Percentiles rank a stretch among this genome's conserved stretches.
Conservation (phyloP, 768 basidiomycete genomes). For the Panaeolus cyanescens region DNA sequence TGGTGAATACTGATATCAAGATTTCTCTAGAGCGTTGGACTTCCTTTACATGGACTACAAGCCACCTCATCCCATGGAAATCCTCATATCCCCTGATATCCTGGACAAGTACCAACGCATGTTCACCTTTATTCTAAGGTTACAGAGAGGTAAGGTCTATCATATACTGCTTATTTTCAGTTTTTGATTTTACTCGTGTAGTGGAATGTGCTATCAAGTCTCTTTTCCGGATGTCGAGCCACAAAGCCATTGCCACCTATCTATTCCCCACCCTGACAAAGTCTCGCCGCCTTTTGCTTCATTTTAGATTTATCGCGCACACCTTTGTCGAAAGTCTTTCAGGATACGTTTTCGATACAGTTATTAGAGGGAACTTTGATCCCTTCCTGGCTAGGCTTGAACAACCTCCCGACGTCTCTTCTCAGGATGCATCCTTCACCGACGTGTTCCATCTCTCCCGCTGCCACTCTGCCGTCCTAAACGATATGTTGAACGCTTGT, state of each 20-base stretch:
- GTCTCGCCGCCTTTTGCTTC: slow-evolving; percentile 56
- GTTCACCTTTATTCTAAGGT: slow-evolving; percentile 76
- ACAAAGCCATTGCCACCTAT: slow-evolving; percentile 34
- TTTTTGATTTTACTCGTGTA: slow-evolving; percentile 27
- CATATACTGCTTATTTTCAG: background rate
- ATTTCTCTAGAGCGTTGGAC: slow-evolving; percentile 63
- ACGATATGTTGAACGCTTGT: slow-evolving; percentile 77
- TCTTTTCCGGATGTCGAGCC: slow-evolving; percentile 62
- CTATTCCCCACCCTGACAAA: slow-evolving; percentile 61
- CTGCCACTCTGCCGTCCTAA: slow-evolving; percentile 67
- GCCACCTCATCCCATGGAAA: slow-evolving; percentile 76
- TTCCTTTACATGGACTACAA: slow-evolving; percentile 91
- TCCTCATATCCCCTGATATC: slow-evolving; percentile 69
- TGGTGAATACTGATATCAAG: slow-evolving; percentile 8
- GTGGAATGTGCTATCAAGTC: slow-evolving; percentile 71
- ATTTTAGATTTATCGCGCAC: slow-evolving; percentile 75
- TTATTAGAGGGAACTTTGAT: slow-evolving; percentile 76
- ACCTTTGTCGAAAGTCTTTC: slow-evolving; percentile 70
- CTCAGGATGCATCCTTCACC: slow-evolving; percentile 36
- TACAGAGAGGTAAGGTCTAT: slow-evolving; percentile 66
- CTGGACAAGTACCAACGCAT: slow-evolving; percentile 87
- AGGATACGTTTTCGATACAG: slow-evolving; percentile 78
- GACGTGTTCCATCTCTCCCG: slow-evolving; percentile 76
- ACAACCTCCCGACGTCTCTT: slow-evolving; percentile 8
- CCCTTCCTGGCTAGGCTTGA: slow-evolving; percentile 55